phyloP scores from a whole-genome alignment of 164 flowering plant species.

The Magnolia kwangsiensis region DNA sequence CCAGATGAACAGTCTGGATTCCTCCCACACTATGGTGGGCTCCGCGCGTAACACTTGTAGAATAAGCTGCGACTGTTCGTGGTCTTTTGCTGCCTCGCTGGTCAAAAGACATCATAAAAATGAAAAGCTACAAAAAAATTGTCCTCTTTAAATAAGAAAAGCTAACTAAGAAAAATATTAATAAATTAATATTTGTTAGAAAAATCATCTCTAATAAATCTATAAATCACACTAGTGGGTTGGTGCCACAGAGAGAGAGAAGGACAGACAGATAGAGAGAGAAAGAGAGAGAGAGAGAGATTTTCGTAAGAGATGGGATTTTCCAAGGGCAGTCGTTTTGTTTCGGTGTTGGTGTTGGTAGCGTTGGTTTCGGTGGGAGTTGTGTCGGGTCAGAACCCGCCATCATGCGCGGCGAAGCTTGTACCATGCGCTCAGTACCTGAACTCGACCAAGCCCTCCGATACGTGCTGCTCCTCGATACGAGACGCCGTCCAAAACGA shows the following conservation, averaged over 20 bases:
- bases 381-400: conserved; percentile 19
- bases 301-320: not conserved
- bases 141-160: too few relatives aligned
- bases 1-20: too few relatives aligned
- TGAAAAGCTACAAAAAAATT: too few relatives aligned
- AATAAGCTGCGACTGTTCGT: too few relatives aligned
- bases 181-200: too few relatives aligned
- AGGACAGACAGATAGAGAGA: not conserved
- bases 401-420: conserved; percentile 41
- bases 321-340: not conserved
- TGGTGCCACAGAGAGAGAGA: not conserved
- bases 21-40: too few relatives aligned
- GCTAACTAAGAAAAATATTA: too few relatives aligned
- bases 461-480: conserved; percentile 46
- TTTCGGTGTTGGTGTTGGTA: not conserved
- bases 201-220: not conserved
- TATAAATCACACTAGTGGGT: not conserved
- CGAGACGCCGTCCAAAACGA: conserved; percentile 33
- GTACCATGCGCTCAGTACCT: conserved; percentile 33
- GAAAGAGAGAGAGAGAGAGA: not conserved
- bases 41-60: too few relatives aligned
- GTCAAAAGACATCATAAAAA: too few relatives aligned
- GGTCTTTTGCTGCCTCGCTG: too few relatives aligned
- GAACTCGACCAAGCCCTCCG: conserved; percentile 45
- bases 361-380: conserved; percentile 10